phyloP scores from a whole-genome alignment of 1,284 basidiomycete species.

The Omphalotus olearius region DNA sequence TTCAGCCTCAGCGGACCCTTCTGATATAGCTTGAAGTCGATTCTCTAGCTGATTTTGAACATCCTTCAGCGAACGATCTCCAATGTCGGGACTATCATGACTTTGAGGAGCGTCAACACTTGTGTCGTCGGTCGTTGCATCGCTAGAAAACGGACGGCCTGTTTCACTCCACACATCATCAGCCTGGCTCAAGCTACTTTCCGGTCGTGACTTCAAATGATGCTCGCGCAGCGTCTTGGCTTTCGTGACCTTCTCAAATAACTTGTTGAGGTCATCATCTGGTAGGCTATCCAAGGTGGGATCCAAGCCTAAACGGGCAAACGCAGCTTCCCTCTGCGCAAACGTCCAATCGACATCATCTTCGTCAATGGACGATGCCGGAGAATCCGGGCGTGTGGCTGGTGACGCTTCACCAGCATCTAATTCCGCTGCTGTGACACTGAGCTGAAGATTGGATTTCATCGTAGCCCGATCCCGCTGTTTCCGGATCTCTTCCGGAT shows the following conservation, averaged over 20 bases:
- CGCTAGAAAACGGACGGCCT: slow-evolving; percentile 68
- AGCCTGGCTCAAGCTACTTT: slow-evolving; percentile 80
- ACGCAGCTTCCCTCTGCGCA: slow-evolving; percentile 87
- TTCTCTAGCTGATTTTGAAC: slow-evolving; percentile 71
- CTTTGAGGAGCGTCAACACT: slow-evolving; percentile 68
- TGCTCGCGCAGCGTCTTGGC: slow-evolving; percentile 87
- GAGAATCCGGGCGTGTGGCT: slow-evolving; percentile 74
- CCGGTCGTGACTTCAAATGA: slow-evolving; percentile 67
- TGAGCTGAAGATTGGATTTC: slow-evolving; percentile 64
- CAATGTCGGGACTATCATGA: slow-evolving; percentile 62
- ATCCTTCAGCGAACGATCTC: slow-evolving; percentile 54
- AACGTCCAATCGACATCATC: slow-evolving; percentile 91
- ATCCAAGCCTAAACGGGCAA: slow-evolving; percentile 78
- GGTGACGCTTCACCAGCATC: slow-evolving; percentile 42
- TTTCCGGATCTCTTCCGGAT: slow-evolving; percentile 91
- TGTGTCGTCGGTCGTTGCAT: slow-evolving; percentile 80
- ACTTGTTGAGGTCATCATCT: slow-evolving; percentile 89
- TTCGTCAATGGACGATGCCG: slow-evolving; percentile 60
- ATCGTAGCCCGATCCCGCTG: slow-evolving; percentile 75
- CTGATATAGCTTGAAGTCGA: slow-evolving; percentile 69
- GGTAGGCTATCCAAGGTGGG: slow-evolving; percentile 87
- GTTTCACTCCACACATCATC: slow-evolving; percentile 85
- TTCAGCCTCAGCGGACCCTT: slow-evolving; percentile 68
- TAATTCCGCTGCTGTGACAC: slow-evolving; percentile 59
- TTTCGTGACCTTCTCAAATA: slow-evolving; percentile 90